Conservation (phyloP, 2,329 filamentous ascomycete species). For the Bipolaris sorokiniana region DNA sequence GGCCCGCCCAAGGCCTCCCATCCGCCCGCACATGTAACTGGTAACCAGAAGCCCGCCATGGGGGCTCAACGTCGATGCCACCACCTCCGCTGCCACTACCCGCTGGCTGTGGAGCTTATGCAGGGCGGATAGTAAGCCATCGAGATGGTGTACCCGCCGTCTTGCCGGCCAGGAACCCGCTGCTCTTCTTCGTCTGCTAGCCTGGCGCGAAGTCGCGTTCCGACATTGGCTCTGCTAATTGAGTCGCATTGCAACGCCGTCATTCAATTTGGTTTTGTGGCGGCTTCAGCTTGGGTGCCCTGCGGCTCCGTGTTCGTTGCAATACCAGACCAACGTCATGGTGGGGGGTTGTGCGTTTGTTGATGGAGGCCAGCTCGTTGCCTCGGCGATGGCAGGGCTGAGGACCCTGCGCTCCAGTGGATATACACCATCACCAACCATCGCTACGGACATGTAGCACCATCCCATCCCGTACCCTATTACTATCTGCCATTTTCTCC, state of each 20-base stretch:
- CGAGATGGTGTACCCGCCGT: neutral
- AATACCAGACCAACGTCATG: conserved; percentile 15
- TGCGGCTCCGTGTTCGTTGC: conserved; percentile 11
- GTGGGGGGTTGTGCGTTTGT: conserved; percentile 34
- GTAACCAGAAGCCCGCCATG: conserved; percentile 1
- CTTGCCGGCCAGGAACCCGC: too few species aligned
- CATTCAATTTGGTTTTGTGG: conserved; percentile 1
- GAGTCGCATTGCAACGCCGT: neutral
- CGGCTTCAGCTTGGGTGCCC: conserved; percentile 4
- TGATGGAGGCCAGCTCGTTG: conserved; percentile 32
- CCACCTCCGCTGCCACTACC: conserved; percentile 6
- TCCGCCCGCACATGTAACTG: conserved; percentile 7
- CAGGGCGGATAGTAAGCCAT: conserved; percentile 9
- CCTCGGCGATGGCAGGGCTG: conserved; percentile 27
- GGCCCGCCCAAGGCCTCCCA: neutral
- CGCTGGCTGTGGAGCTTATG: conserved; percentile 17
- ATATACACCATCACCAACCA: conserved; percentile 23
- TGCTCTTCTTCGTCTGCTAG: too few species aligned
- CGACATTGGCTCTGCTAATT: neutral
- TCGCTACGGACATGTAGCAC: conserved; percentile 10
- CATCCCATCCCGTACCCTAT: conserved; percentile 30
- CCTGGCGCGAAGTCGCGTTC: neutral
- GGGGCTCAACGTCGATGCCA: conserved; percentile 5
- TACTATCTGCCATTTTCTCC: conserved; percentile 31
- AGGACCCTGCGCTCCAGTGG: conserved; percentile 23